phyloP scores from a whole-genome alignment of 768 basidiomycete genomes.

The Suillus placidus region DNA sequence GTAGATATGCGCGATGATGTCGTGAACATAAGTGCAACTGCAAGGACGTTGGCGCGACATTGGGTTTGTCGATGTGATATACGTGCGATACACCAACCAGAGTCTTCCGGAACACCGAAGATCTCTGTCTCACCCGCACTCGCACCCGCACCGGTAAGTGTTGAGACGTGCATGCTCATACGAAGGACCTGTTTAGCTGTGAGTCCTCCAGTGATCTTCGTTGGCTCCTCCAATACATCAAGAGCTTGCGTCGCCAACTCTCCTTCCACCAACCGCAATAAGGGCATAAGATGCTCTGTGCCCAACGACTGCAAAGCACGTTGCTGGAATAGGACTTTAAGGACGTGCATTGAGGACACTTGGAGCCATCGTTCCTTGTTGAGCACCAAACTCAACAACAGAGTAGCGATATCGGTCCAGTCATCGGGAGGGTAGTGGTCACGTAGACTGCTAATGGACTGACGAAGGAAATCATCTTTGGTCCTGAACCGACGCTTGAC shows the following conservation, averaged over 20 bases:
- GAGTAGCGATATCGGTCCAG: conserved; percentile 81
- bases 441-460: conserved; percentile 81
- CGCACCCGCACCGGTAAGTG: conserved; percentile 49
- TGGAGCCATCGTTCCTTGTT: conserved; percentile 84
- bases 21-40: conserved; percentile 84
- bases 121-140: conserved; percentile 65
- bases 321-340: conserved; percentile 88
- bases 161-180: conserved; percentile 81
- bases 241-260: conserved; percentile 84
- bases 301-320: conserved; percentile 75
- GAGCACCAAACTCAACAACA: conserved; percentile 84
- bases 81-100: conserved; percentile 86
- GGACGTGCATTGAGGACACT: conserved; percentile 80
- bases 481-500: conserved; percentile 87
- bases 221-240: conserved; percentile 92
- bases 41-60: conserved; percentile 78
- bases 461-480: conserved; percentile 90
- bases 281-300: conserved; percentile 88
- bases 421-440: conserved; percentile 79
- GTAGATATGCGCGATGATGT: conserved; percentile 68
- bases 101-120: conserved; percentile 80
- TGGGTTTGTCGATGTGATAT: conserved; percentile 58
- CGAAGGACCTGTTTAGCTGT: conserved; percentile 85
- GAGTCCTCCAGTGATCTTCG: conserved; percentile 74
- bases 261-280: conserved; percentile 85